Evolutionary conservation across 2,329 filamentous ascomycete genomes (phyloP).

Genomic region (Colletotrichum shisoi): DNA sequence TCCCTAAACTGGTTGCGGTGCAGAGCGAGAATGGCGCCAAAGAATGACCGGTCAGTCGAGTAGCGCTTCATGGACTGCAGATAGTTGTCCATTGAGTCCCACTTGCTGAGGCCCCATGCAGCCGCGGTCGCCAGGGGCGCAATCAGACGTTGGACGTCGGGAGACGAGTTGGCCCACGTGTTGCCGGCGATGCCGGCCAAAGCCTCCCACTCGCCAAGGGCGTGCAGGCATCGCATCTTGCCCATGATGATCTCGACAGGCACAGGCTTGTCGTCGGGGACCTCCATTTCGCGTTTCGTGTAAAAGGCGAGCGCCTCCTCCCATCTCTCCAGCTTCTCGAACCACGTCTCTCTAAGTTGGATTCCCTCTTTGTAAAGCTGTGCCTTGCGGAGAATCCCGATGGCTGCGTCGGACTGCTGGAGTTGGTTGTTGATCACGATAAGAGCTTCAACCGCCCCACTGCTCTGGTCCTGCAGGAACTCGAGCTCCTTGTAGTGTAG

Average conservation of each 20-base stretch:
- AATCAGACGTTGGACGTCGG: constrained; percentile 88
- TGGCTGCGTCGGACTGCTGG: constrained; percentile 97
- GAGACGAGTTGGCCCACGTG: constrained; percentile 89
- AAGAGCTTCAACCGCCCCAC: constrained; percentile 91
- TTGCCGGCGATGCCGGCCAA: constrained; percentile 87
- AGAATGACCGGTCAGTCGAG: constrained; percentile 95
- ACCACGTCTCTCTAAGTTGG: constrained; percentile 97
- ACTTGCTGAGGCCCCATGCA: constrained; percentile 95
- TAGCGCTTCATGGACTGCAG: constrained; percentile 92
- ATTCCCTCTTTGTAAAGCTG: constrained; percentile 94
- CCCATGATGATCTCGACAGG: constrained; percentile 98
- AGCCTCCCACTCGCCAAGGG: constrained; percentile 95
- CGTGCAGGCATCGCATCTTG: constrained; percentile 98
- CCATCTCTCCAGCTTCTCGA: constrained; percentile 97
- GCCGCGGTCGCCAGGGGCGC: constrained; percentile 93
- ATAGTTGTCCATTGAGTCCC: constrained; percentile 98
- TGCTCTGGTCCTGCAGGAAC: constrained; percentile 96
- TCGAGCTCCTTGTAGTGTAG: constrained; percentile 99
- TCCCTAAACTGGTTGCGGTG: constrained; percentile 96
- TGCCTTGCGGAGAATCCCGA: constrained; percentile 94
- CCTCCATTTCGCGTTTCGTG: constrained; percentile 80
- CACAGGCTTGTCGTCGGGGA: constrained; percentile 62
- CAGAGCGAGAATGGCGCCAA: constrained; percentile 92
- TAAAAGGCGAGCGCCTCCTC: constrained; percentile 95
- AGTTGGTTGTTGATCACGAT: constrained; percentile 99